Evolutionary conservation across 306 rosid genomes (phyloP), one percentile per base, ranked within the genome.

Genomic region (Prunus fruticosa): DNA sequence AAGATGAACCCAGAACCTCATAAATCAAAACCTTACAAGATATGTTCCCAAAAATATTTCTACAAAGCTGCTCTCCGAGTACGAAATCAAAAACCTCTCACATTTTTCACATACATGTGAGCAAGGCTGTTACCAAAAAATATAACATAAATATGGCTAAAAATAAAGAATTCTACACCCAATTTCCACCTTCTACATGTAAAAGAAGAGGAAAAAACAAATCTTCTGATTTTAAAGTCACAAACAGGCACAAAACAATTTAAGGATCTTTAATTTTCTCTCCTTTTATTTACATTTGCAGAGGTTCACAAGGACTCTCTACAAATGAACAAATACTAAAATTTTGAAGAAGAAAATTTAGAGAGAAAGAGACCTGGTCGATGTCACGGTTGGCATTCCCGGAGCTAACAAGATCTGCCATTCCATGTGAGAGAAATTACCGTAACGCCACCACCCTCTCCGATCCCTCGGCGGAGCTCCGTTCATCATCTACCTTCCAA

Each of bases 381-480:
- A 88, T 82, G 88, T 92, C 90, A 86, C 99, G 93, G 90, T 89
- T 87, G 85, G 96, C 98, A 89, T 88, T 96, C 83, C 92, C 91
- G 86, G 78, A 87, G 93, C 86, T 88, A 87, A 73, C 95, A 92
- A 91, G 99, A 96, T 92, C 98, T 91, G 97, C 97, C 97, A 96
- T 92, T 92, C 98, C 95, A 96, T 87, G 97, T 83, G 91, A 86
- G 81, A 79, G 80, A 86, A 76, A 73, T 88, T 76, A 79, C 89
- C 87, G 70, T 86, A 87, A 82, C 87, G 75, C 91, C 99, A 86
- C 98, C 99, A 84, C 93, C 98, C 91, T 87, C 84, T 90, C 87
- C 84, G 90, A 91, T 92, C 96, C 71, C 87, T 84, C 53, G 80
- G 76, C 78, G 86, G 96, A 86, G 93, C 89, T 78, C 97, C 93